Conservation (phyloP, 371 early-diverging fungal genomes). For the Conidiobolus coronatus region DNA sequence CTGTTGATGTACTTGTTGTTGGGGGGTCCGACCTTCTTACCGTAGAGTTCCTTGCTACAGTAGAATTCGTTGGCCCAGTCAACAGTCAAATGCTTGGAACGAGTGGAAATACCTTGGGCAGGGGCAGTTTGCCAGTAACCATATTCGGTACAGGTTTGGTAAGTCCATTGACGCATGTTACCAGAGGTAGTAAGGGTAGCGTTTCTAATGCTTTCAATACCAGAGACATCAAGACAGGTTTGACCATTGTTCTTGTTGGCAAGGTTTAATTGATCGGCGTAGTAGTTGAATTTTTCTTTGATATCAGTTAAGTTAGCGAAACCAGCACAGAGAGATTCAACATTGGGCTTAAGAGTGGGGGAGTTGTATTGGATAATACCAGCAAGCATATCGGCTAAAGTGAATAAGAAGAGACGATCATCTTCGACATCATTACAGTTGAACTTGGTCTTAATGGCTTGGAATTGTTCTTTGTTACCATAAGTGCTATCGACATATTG, state of each 20-base stretch:
- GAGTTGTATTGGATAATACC: neutral
- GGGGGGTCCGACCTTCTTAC: neutral
- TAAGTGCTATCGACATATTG: neutral
- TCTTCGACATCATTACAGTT: neutral
- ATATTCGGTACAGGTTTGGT: constrained; percentile 3
- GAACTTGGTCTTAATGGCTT: neutral
- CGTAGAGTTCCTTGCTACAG: neutral
- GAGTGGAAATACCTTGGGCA: neutral
- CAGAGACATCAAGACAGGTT: too few species aligned
- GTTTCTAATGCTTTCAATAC: too few species aligned
- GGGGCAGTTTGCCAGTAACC: constrained; percentile 4
- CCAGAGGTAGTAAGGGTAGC: neutral
- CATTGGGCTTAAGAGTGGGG: neutral
- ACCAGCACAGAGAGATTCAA: neutral
- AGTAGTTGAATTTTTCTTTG: too few species aligned
- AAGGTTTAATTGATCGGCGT: too few species aligned
- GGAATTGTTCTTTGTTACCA: neutral
- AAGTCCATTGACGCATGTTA: constrained; percentile 1
- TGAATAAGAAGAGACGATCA: neutral
- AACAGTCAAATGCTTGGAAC: neutral
- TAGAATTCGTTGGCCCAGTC: constrained; percentile 2
- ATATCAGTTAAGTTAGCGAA: neutral
- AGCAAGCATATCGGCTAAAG: neutral
- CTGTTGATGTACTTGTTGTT: neutral
- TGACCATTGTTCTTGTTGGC: too few species aligned